phyloP scores from a whole-genome alignment of 73 alveolate genomes.

The Loxodes magnus region DNA sequence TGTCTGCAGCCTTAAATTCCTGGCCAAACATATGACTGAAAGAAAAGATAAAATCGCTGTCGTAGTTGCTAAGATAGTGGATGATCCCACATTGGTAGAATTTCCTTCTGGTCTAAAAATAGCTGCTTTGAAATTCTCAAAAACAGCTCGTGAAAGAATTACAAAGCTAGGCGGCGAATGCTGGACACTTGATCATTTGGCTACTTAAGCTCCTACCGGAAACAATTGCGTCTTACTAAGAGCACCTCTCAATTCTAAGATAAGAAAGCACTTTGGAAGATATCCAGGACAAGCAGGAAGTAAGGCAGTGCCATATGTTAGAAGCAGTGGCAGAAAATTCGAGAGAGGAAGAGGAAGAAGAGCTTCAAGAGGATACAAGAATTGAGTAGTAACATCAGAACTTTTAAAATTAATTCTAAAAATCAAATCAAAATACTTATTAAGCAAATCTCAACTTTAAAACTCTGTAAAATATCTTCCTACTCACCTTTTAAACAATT shows the following conservation, averaged over 20 bases:
- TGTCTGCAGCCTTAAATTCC: no score
- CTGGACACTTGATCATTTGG: neutral
- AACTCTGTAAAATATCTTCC: no score
- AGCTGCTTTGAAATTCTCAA: neutral
- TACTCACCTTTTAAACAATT: no score
- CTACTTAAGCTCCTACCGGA: neutral
- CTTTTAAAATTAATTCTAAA: no score
- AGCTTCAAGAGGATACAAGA: neutral
- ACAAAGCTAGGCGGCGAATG: neutral
- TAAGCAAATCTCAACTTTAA: no score
- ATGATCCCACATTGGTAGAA: neutral
- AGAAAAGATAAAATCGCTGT: neutral
- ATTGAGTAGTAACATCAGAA: no score
- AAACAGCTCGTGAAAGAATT: neutral
- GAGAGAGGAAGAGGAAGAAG: slow-evolving; percentile 35
- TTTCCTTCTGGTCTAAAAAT: neutral
- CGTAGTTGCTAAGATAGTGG: neutral
- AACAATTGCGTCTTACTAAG: neutral
- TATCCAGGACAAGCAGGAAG: neutral
- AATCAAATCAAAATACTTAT: no score
- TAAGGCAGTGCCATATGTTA: neutral
- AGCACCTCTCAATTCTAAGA: neutral
- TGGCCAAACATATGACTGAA: neutral
- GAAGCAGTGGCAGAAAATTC: slow-evolving; percentile 38
- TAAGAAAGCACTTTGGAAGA: neutral